Conservation (phyloP, 1,139 yeast species). For the Petasospora fabianii region DNA sequence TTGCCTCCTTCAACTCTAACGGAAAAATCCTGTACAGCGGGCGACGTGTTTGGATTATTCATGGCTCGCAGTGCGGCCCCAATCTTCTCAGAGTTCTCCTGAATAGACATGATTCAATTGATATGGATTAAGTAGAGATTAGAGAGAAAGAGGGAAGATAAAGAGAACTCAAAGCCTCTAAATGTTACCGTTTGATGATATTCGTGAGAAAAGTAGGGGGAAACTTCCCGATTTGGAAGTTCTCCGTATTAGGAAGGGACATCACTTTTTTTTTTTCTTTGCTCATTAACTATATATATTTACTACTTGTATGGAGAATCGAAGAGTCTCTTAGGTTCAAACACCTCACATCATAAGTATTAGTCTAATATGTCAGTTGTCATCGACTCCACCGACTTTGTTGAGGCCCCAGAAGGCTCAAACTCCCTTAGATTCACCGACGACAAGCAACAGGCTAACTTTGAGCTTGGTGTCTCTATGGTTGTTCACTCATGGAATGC, state of each 20-base stretch:
- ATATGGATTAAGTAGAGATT: no score
- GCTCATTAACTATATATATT: no score
- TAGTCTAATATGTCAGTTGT: slow-evolving; percentile 8
- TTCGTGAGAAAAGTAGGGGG: no score
- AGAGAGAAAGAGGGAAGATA: no score
- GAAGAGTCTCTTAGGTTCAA: background rate
- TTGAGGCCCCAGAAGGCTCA: slow-evolving; percentile 35
- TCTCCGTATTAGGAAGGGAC: background rate
- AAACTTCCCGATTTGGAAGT: background rate
- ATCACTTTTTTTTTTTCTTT: no score
- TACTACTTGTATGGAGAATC: no score
- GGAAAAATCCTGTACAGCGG: slow-evolving; percentile 41
- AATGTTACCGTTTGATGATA: no score
- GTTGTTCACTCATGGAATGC: slow-evolving; percentile 87
- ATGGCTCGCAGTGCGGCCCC: slow-evolving; percentile 78
- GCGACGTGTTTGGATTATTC: slow-evolving; percentile 40
- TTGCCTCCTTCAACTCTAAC: slow-evolving; percentile 69
- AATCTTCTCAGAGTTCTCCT: slow-evolving; percentile 53
- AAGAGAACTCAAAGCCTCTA: no score
- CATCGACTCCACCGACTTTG: slow-evolving; percentile 32
- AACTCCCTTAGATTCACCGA: slow-evolving; percentile 50
- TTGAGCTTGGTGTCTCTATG: slow-evolving; percentile 94
- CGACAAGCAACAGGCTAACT: slow-evolving; percentile 70
- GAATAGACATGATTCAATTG: slow-evolving; percentile 29
- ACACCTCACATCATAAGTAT: background rate